Evolutionary conservation across 1,284 basidiomycete genomes (phyloP).

Genomic region (Trichosporon ovoides): DNA sequence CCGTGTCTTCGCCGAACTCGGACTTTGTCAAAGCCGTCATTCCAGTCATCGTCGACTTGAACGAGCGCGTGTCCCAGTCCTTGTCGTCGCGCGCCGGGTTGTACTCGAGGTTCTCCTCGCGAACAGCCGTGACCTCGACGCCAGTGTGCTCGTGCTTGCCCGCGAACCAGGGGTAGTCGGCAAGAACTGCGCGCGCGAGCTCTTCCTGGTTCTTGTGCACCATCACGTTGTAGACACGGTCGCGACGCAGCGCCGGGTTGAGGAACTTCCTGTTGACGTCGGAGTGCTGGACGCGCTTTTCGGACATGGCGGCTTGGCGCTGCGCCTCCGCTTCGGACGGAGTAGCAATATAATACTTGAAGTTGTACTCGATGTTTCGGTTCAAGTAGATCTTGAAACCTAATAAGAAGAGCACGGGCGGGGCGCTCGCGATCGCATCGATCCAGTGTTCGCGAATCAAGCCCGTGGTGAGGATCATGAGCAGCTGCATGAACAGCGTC

Average conservation of each 20-base stretch:
- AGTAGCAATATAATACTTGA: conserved; percentile 61
- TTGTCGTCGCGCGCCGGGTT: conserved; percentile 36
- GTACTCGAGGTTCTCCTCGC: conserved; percentile 49
- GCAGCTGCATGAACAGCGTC: conserved; percentile 71
- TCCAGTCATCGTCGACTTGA: conserved; percentile 31
- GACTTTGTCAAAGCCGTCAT: conserved; percentile 6
- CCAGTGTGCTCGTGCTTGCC: conserved; percentile 36
- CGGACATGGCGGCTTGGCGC: conserved; percentile 23
- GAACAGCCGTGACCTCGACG: conserved; percentile 43
- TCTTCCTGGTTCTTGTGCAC: conserved; percentile 49
- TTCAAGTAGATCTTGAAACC: conserved; percentile 77
- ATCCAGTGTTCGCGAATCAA: conserved; percentile 69
- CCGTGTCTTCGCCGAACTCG: neutral
- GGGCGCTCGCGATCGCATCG: conserved; percentile 53
- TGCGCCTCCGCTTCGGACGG: conserved; percentile 47
- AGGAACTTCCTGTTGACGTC: conserved; percentile 52
- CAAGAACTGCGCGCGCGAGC: conserved; percentile 42
- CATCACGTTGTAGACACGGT: conserved; percentile 48
- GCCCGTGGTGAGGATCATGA: conserved; percentile 83
- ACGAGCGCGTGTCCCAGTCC: conserved; percentile 42
- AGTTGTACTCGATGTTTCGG: conserved; percentile 61
- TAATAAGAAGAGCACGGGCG: conserved; percentile 69
- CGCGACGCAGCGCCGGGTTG: conserved; percentile 51
- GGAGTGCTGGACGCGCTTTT: conserved; percentile 47
- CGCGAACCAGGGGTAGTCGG: conserved; percentile 47